Evolutionary conservation across 73 alveolate genomes (phyloP).

Genomic region (Paramecium sonneborni): DNA sequence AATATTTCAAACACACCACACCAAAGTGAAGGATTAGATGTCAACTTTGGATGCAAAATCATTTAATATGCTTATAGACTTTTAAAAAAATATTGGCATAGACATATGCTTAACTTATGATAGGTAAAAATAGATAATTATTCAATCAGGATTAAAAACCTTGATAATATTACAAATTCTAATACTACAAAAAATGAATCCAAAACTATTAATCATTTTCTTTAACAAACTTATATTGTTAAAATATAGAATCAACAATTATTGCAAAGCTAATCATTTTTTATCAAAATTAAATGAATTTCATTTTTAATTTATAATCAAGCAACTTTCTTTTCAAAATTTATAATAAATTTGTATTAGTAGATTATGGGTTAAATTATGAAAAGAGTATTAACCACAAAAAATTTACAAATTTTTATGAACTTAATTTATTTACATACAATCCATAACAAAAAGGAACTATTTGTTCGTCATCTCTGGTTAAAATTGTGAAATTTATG

Average conservation of each 20-base stretch:
- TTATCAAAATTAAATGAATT: too few species aligned
- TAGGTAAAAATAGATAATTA: slow-evolving; percentile 71
- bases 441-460: too few species aligned
- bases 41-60: slow-evolving; percentile 75
- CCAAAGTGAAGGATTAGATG: slow-evolving; percentile 29
- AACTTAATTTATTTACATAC: too few species aligned
- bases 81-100: slow-evolving; percentile 81
- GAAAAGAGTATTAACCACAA: too few species aligned
- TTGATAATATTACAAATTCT: slow-evolving; percentile 58
- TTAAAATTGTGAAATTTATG: too few species aligned
- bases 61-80: slow-evolving; percentile 83
- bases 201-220: slow-evolving; percentile 75
- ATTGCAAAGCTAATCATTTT: too few species aligned
- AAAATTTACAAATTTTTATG: too few species aligned
- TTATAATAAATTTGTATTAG: too few species aligned
- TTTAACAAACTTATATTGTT: slow-evolving; percentile 74
- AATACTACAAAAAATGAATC: slow-evolving; percentile 69
- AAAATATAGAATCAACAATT: slow-evolving; percentile 77
- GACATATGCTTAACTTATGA: slow-evolving; percentile 83
- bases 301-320: too few species aligned
- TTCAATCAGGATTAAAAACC: slow-evolving; percentile 71
- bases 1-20: slow-evolving; percentile 61
- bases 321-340: too few species aligned
- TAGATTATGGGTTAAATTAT: too few species aligned
- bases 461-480: too few species aligned